Percentiles rank a stretch among this genome's conserved stretches.
phyloP scores from a whole-genome alignment of 2,329 filamentous ascomycete species.

The Sclerotiophoma versabilis region DNA sequence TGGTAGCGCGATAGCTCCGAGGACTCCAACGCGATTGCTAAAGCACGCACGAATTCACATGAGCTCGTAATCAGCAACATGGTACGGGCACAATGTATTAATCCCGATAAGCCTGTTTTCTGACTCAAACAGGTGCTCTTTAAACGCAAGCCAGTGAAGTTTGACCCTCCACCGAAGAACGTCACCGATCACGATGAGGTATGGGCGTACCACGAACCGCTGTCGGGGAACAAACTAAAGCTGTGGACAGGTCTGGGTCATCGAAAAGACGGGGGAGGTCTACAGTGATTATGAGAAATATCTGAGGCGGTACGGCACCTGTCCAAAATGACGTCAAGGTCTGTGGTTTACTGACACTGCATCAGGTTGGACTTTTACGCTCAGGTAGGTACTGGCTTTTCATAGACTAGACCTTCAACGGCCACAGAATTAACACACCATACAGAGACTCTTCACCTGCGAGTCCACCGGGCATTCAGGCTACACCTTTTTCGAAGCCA shows the following conservation, averaged over 20 bases:
- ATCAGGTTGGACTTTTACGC: conserved; percentile 89
- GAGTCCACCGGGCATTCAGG: conserved; percentile 94
- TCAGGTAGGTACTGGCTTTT: conserved; percentile 65
- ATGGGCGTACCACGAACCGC: conserved; percentile 42
- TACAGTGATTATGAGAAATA: conserved; percentile 91
- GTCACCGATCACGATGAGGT: conserved; percentile 87
- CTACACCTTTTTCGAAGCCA: conserved; percentile 89
- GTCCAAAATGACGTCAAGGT: conserved; percentile 29
- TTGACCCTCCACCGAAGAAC: conserved; percentile 73
- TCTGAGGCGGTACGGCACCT: conserved; percentile 71
- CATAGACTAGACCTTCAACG: background rate
- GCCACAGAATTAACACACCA: conserved; percentile 29
- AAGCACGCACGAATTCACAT: conserved; percentile 39
- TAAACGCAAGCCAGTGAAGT: conserved; percentile 93
- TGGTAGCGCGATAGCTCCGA: conserved; percentile 34
- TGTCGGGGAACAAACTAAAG: conserved; percentile 33
- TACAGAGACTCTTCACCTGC: conserved; percentile 86
- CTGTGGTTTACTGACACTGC: conserved; percentile 25
- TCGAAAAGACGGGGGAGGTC: conserved; percentile 86
- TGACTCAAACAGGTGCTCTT: conserved; percentile 76
- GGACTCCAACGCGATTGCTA: conserved; percentile 37
- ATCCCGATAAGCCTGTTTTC: background rate
- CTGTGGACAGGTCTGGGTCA: conserved; percentile 79
- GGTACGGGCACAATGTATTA: conserved; percentile 29
- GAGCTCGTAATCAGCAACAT: conserved; percentile 40